phyloP scores from a whole-genome alignment of 1,284 basidiomycete species.

The Anthracocystis panici-leucophaei region DNA sequence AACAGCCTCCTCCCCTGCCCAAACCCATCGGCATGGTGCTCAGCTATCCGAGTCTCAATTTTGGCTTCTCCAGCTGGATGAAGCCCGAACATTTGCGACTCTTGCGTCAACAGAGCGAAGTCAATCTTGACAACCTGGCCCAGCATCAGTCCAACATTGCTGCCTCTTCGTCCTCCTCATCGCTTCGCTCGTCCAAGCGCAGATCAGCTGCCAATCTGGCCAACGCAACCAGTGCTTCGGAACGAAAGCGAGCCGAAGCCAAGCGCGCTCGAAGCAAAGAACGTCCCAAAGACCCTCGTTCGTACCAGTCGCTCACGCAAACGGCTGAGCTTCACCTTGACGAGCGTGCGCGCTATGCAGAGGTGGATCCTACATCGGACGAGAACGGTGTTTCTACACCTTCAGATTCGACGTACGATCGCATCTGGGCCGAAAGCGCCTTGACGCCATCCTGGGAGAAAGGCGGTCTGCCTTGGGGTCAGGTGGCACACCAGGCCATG shows the following conservation, averaged over 20 bases:
- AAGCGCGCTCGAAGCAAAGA: slow-evolving; percentile 40
- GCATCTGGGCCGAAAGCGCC: slow-evolving; percentile 26
- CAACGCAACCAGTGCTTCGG: slow-evolving; percentile 11
- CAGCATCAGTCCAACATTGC: slow-evolving; percentile 25
- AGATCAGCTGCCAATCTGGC: slow-evolving; percentile 39
- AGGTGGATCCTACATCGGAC: slow-evolving; percentile 55
- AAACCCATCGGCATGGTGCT: slow-evolving; percentile 85
- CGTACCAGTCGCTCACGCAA: slow-evolving; percentile 54
- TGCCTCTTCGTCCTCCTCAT: slow-evolving; percentile 19
- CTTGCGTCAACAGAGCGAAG: slow-evolving; percentile 74
- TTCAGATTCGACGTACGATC: slow-evolving; percentile 38
- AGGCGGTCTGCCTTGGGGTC: slow-evolving; percentile 40
- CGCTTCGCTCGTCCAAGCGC: slow-evolving; percentile 21
- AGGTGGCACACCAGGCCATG: slow-evolving; percentile 36
- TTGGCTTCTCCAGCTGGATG: slow-evolving; percentile 95
- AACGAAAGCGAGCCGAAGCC: slow-evolving; percentile 35
- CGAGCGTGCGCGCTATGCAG: slow-evolving; percentile 60
- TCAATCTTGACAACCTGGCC: slow-evolving; percentile 56
- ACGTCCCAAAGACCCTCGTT: slow-evolving; percentile 30
- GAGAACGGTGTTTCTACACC: slow-evolving; percentile 31
- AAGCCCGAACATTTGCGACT: slow-evolving; percentile 85
- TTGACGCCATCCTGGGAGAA: slow-evolving; percentile 46
- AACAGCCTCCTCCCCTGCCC: slow-evolving; percentile 69
- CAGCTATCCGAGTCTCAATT: slow-evolving; percentile 81
- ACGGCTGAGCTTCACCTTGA: slow-evolving; percentile 63